Percentiles rank a stretch among this genome's conserved stretches.
Evolutionary conservation across 176 grass and related monocot genomes (phyloP).

Genomic region (Eremochloa ophiuroides): DNA sequence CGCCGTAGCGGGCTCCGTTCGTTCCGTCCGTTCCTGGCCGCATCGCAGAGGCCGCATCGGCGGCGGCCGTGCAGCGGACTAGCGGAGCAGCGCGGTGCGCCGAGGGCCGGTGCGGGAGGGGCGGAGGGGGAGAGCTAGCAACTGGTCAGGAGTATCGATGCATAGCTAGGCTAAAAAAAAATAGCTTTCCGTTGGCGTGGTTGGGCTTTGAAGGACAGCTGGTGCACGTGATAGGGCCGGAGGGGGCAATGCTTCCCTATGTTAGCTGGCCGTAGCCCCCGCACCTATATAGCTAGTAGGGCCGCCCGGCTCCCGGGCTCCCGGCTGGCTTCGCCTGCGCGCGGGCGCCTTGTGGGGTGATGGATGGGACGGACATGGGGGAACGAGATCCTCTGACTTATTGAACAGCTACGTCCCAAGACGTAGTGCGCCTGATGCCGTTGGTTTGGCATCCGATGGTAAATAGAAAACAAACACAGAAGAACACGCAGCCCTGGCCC

Average conservation of each 20-base stretch:
- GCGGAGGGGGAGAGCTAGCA: not conserved
- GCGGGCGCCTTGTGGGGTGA: not conserved
- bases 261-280: not conserved
- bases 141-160: not conserved
- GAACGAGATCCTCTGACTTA: too few relatives aligned
- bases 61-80: too few relatives aligned
- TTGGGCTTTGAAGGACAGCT: slow-evolving; percentile 28
- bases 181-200: slow-evolving; percentile 2
- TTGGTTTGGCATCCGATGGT: too few relatives aligned
- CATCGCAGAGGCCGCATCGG: too few relatives aligned
- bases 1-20: not conserved
- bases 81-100: too few relatives aligned
- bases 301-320: not conserved
- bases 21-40: not conserved
- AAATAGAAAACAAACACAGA: too few relatives aligned
- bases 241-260: slow-evolving; percentile 55
- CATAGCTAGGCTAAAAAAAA: not conserved
- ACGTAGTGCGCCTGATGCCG: too few relatives aligned
- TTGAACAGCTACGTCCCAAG: too few relatives aligned
- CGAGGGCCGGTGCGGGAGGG: too few relatives aligned
- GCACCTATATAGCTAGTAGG: not conserved
- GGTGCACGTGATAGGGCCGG: slow-evolving; percentile 27
- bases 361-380: too few relatives aligned
- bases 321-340: not conserved
- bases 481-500: too few relatives aligned